Conservation (phyloP, 805 yeast genomes). For the Maudiozyma bulderi region DNA sequence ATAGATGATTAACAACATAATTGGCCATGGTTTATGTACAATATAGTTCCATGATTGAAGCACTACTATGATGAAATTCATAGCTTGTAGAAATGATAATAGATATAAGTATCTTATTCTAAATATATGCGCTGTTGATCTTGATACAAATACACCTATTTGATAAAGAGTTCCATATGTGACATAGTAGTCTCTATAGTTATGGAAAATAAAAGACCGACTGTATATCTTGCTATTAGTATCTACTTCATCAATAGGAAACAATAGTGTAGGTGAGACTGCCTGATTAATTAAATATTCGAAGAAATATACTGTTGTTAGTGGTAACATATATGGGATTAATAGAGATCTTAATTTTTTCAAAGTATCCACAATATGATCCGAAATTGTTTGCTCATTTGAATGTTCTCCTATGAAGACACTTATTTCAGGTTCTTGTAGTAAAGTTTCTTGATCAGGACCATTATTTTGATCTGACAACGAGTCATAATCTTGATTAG, state of each 20-base stretch:
- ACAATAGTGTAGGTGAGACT: conserved; percentile 76
- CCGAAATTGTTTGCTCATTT: not conserved
- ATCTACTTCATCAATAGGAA: conserved; percentile 46
- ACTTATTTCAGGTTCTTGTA: not conserved
- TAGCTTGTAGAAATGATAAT: conserved; percentile 55
- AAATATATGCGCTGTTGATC: conserved; percentile 67
- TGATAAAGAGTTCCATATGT: conserved; percentile 86
- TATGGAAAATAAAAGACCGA: conserved; percentile 47
- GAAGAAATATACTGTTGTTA: conserved; percentile 70
- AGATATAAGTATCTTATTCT: conserved; percentile 50
- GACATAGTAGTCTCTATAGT: conserved; percentile 80
- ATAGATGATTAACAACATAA: conserved; percentile 61
- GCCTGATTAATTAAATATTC: conserved; percentile 92
- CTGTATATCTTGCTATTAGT: conserved; percentile 14
- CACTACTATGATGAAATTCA: conserved; percentile 51
- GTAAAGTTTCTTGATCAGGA: not conserved
- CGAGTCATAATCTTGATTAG: not conserved
- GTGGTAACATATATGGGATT: conserved; percentile 71
- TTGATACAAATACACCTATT: conserved; percentile 82
- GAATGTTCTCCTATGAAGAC: not conserved
- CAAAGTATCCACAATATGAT: conserved; percentile 23
- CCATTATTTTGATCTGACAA: not conserved
- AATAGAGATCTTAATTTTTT: conserved; percentile 35
- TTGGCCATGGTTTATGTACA: conserved; percentile 49
- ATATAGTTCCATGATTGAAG: conserved; percentile 54